Evolutionary conservation across 805 yeast genomes (phyloP), one percentile per base, ranked within the genome.

Genomic region (Dipodascus geniculatus): DNA sequence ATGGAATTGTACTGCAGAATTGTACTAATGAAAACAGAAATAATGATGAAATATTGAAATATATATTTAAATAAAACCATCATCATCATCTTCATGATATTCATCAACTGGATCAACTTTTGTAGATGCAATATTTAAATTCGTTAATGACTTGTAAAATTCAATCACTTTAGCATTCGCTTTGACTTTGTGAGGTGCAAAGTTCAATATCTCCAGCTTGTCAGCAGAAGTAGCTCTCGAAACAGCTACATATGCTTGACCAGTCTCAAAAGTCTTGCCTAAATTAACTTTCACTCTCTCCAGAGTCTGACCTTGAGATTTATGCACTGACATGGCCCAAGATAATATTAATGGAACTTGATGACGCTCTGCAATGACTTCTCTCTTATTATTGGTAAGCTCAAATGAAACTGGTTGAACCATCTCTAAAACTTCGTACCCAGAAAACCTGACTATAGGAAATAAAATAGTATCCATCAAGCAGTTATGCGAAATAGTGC

Each of bases 321-420:
- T 91, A 65, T 93, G 99, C 51, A 93, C 91, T 0, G 97, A 89
- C 52, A 93, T 69, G 0, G 99, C 89, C 97, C 98, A 93, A 0
- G 98, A 93, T 16, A 87, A 70, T 57, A 89, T 81, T 53, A 93
- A 69, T 0, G 99, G 99, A 1, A 91, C 56, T 64, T 93, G 99
- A 0, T 71, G 69, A 61, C 96, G 73, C 1, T 81, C 71, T 1
- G 85, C 93, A 4, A 85, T 61, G 0, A 82, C 55, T 6, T 48
- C 51, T n/a, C 38, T 33, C 2, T 53, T 22, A n/a, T 55, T 28
- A 48, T 56, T 22, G 23, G 24, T 23, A 11, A 47, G 4, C n/a
- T 47, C 31, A 23, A 47, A 47, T 14, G n/a, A 11, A 6, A 16
- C 49, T 22, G 49, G 49, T n/a, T 22, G 14, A 3, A 47, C 49